phyloP scores from a whole-genome alignment of 257 asterid genomes.

The Solanum bukasovii region DNA sequence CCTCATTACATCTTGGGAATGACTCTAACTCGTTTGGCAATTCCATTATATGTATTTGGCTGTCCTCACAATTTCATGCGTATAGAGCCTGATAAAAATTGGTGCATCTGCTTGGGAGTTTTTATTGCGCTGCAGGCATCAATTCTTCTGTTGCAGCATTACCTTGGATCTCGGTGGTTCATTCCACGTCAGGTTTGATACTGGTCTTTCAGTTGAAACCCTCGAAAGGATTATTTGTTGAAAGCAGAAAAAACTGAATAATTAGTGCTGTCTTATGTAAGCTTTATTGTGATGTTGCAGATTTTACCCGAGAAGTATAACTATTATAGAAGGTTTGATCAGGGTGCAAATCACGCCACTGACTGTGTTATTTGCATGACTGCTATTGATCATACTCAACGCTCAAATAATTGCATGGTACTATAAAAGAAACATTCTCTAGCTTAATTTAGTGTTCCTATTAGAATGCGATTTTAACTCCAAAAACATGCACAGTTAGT shows the following conservation, averaged over 20 bases:
- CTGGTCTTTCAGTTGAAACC: not conserved
- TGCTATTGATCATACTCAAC: slow-evolving; percentile 53
- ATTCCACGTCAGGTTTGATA: slow-evolving; percentile 79
- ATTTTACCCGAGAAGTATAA: slow-evolving; percentile 89
- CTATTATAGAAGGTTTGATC: slow-evolving; percentile 68
- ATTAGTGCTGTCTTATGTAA: not conserved
- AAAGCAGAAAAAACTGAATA: not conserved
- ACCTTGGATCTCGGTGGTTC: slow-evolving; percentile 90
- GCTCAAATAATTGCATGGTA: slow-evolving; percentile 90
- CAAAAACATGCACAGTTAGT: not conserved
- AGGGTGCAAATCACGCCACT: slow-evolving; percentile 42
- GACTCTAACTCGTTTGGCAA: slow-evolving; percentile 66
- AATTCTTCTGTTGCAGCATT: slow-evolving; percentile 81
- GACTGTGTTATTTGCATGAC: slow-evolving; percentile 99
- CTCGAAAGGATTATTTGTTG: not conserved
- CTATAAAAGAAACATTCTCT: not conserved
- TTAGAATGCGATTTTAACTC: not conserved
- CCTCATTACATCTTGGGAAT: slow-evolving; percentile 92
- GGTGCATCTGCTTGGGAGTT: slow-evolving; percentile 66
- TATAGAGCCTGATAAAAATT: slow-evolving; percentile 55
- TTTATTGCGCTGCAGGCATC: slow-evolving; percentile 65
- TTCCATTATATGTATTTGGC: slow-evolving; percentile 78
- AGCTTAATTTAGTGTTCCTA: not conserved
- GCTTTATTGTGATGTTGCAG: slow-evolving; percentile 24
- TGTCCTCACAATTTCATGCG: slow-evolving; percentile 97